Evolutionary conservation across 768 basidiomycete species (phyloP), one percentile per base, ranked within the genome.

Genomic region (Tylopilus intermedius): DNA sequence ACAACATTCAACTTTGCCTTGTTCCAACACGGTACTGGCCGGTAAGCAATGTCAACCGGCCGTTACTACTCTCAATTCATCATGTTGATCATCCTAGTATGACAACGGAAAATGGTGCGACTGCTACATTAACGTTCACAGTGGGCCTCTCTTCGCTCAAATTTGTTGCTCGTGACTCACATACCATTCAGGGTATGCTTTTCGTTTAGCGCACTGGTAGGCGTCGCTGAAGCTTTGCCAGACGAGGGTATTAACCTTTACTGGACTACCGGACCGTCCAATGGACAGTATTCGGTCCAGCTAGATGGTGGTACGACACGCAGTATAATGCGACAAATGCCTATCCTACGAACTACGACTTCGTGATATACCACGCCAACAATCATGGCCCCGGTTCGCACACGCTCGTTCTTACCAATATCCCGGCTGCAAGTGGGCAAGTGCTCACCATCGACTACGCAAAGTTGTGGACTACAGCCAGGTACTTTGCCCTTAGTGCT

Each of bases 221-320:
- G 2, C 32, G 8, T 13, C 44, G 37, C 51, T 59, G 18, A 54
- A 39, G 33, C 9, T 37, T 32, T 35, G 21, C 38, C 42, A 74
- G 79, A 74, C 40, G 73, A 75, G 44, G 73, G 69, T 5, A 65
- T 80, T 5, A 73, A 72, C 4, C 53, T 80, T 10, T 79, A 71
- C 39, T 76, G 78, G 13, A 71, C 76, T 21, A 68, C 75, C 1
- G 69, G 74, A 3, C 71, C 73, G 3, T 49, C 55, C 3, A 68
- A 66, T 40, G 66, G 72, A 27, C 64, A 62, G 0, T 78, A 74
- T 51, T 62, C 64, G 0, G 68, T 65, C 22, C 65, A 72, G 43
- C 33, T 78, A 41, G 75, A 77, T 33, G 65, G 63, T n/a, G 67
- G 67, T 5, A 35, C 57, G 9, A n/a, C 2, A 18, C 39, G 18